phyloP scores from a whole-genome alignment of 192 early-diverging fungal genomes.

The Linnemannia elongata region DNA sequence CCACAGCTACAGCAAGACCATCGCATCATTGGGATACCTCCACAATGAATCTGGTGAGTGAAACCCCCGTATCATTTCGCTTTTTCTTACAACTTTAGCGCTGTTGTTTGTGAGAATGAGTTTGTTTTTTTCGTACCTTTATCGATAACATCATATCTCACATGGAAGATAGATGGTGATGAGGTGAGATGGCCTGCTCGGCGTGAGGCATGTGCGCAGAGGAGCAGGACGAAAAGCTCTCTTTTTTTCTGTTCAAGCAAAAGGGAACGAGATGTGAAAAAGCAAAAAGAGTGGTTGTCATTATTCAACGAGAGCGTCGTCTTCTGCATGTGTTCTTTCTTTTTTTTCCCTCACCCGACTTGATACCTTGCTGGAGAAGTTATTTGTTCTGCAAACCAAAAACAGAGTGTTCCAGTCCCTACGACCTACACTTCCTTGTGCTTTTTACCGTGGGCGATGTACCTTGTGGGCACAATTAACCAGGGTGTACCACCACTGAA shows the following conservation, averaged over 20 bases:
- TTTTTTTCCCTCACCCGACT: background rate
- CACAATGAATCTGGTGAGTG: constrained; percentile 54
- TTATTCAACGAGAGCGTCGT: background rate
- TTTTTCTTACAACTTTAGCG: background rate
- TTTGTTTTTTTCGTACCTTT: background rate
- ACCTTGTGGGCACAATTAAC: background rate
- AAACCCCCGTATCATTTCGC: background rate
- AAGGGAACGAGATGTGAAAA: background rate
- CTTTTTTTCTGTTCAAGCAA: background rate
- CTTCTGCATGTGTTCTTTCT: constrained; percentile 4
- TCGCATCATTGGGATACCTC: constrained; percentile 30
- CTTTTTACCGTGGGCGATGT: background rate
- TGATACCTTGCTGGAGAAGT: background rate
- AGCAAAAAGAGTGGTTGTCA: background rate
- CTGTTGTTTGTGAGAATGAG: background rate
- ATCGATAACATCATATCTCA: constrained; percentile 3
- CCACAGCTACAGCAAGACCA: constrained; percentile 29
- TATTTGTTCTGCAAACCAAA: background rate
- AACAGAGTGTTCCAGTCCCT: background rate
- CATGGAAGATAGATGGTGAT: constrained; percentile 1
- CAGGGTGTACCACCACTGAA: background rate
- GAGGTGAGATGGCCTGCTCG: background rate
- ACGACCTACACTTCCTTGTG: background rate
- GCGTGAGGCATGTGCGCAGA: background rate
- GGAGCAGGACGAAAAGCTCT: background rate